Evolutionary conservation across 148 eudicot genomes (phyloP), one percentile per base, ranked within the genome.

Genomic region (Arbutus unedo): DNA sequence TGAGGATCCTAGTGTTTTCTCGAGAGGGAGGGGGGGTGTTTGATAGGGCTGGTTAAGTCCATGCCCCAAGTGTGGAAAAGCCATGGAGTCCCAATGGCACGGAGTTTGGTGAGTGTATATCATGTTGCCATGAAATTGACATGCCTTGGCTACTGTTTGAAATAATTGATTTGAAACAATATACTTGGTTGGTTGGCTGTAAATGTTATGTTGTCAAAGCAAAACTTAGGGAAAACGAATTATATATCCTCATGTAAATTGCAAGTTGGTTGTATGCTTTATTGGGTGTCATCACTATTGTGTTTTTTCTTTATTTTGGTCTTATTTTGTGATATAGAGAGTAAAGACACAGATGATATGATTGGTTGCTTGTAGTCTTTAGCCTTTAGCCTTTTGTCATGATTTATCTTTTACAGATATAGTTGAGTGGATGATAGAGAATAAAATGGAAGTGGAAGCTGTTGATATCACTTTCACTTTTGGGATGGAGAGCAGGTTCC

Each of bases 361-460:
- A 19, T 57, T 72, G 44, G 7, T 57, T 67, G 75, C 74, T 77
- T 78, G 59, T 64, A n/a, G n/a, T 76, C 51, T 81, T 16, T 51
- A 41, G 8, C n/a, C 68, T 81, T 16, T 44, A 47, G 16, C 50
- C 77, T 31, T n/a, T 21, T 8, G 14, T 4, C 53, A 21, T 8
- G 14, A 44, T 56, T 3, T 79, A 15, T 78, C 45, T 81, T 43
- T 78, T 66, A 53, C 91, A 92, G 94, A 83, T 16, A 78, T 89
- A 84, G 70, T 91, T 74, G 89, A 89, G 71, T 44, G 56, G 79
- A 89, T 87, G 92, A 21, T 81, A 71, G 85, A 85, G 84, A 83
- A 82, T 38, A 82, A 85, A 81, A 83, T 83, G 87, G 89, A 86
- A 73, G 76, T 88, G 76, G 85, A 90, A 82, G 91, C 91, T 81